Conservation (phyloP, 2,329 filamentous ascomycete genomes). For the Sclerotinia subarctica region DNA sequence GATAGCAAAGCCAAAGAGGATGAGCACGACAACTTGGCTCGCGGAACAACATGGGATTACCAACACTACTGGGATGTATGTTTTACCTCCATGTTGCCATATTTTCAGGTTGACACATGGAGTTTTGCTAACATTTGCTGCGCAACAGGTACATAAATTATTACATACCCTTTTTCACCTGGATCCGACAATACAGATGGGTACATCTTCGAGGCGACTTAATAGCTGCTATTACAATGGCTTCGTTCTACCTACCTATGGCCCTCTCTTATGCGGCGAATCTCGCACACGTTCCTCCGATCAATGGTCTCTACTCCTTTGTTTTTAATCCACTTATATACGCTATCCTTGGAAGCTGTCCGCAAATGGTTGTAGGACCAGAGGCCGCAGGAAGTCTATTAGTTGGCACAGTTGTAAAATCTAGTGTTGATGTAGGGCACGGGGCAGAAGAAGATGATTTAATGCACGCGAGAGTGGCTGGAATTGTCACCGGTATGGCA, state of each 20-base stretch:
- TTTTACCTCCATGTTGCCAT: constrained; percentile 19
- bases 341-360: constrained; percentile 84
- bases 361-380: constrained; percentile 90
- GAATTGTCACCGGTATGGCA: constrained; percentile 82
- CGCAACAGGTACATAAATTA: constrained; percentile 75
- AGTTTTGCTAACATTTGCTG: constrained; percentile 5
- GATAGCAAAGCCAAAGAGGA: constrained; percentile 51
- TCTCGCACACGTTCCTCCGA: constrained; percentile 85
- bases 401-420: constrained; percentile 80
- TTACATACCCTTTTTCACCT: constrained; percentile 87
- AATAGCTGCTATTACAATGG: constrained; percentile 86
- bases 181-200: constrained; percentile 83
- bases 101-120: neutral
- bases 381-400: constrained; percentile 92
- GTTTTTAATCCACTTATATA: constrained; percentile 91
- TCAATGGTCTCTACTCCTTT: constrained; percentile 92
- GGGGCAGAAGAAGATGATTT: constrained; percentile 60
- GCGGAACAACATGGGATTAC: constrained; percentile 71
- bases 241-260: constrained; percentile 99
- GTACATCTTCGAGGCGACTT: constrained; percentile 82
- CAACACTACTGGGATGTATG: constrained; percentile 71
- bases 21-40: constrained; percentile 68
- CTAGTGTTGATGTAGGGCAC: constrained; percentile 67
- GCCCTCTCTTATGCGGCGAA: constrained; percentile 89
- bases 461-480: constrained; percentile 77